Evolutionary conservation across 768 basidiomycete species (phyloP), one percentile per base, ranked within the genome.

Genomic region (Rhizopogon salebrosus): DNA sequence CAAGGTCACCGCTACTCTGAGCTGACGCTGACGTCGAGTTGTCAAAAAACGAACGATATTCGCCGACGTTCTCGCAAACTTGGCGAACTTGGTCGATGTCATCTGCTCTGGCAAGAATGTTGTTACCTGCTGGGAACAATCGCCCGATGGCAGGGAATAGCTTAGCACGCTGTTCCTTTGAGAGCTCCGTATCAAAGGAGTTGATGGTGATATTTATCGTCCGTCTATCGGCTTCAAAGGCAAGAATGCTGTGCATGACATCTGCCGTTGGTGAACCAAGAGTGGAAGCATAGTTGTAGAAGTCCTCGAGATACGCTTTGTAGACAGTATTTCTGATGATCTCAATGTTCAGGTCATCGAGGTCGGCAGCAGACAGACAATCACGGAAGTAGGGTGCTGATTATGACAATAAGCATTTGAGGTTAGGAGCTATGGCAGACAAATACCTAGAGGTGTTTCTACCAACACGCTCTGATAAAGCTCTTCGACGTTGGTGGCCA

Each of bases 191-290:
- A 54, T 87, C 88, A 73, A 98, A 95, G 11, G 97, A 98, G 77
- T 99, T 99, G 76, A 99, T 91, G 31, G 97, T 97, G 71, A 99
- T 98, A 75, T 98, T 99, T 68, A 98, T 87, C 1, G 94, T 88
- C 48, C 97, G 85, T 34, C 97, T 81, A 73, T 99, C 97, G 24
- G 95, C 97, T 75, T 99, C 97, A 63, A 99, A 99, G 6, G 87
- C 78, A 53, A 99, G 84, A 63, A 97, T 92, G 36, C 78, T 80
- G 55, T 87, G 82, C 97, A 98, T 98, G 58, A 93, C 84, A 40
- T 95, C 93, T 13, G 83, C 78, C 3, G 97, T 98, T 0, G 97
- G 91, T 9, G 82, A 79, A 38, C 92, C 87, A 31, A 98, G 74
- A 7, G 87, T 83, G 41, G 78, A 72, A 65, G 85, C 89, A 71